Percentiles rank a stretch among this genome's conserved stretches.
Conservation (phyloP, 768 basidiomycete species). For the Boletellus sp. region DNA sequence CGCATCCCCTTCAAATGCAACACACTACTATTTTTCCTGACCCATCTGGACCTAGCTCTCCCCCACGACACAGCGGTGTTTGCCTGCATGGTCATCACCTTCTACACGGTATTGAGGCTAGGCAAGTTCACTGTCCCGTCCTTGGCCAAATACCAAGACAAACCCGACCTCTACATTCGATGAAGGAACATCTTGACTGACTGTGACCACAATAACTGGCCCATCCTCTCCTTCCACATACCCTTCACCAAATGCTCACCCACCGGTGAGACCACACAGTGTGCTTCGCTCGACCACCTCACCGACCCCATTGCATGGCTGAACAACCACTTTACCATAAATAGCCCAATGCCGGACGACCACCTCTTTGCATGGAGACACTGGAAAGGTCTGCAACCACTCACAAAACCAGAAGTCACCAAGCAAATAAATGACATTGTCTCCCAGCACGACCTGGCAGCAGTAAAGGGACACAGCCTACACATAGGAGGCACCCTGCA, state of each 20-base stretch:
- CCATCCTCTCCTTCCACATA: no score
- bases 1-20: not conserved
- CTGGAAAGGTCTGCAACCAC: no score
- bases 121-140: not conserved
- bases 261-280: no score
- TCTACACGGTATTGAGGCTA: not conserved
- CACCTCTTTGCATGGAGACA: no score
- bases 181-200: no score
- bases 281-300: no score
- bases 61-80: constrained; percentile 35
- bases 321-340: not conserved
- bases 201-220: no score
- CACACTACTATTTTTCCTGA: no score
- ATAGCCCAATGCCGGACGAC: rapidly evolving
- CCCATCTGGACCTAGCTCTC: constrained; percentile 24
- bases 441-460: not conserved
- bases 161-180: no score
- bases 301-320: not conserved
- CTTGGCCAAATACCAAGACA: not conserved
- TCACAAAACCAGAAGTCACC: no score
- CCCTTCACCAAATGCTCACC: no score
- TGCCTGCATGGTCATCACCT: constrained; percentile 23
- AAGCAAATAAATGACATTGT: not conserved
- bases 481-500: constrained; percentile 31
- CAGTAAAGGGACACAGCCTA: constrained; percentile 24